Conservation (phyloP, 208 protist species). For the Phytomonas sp. region DNA sequence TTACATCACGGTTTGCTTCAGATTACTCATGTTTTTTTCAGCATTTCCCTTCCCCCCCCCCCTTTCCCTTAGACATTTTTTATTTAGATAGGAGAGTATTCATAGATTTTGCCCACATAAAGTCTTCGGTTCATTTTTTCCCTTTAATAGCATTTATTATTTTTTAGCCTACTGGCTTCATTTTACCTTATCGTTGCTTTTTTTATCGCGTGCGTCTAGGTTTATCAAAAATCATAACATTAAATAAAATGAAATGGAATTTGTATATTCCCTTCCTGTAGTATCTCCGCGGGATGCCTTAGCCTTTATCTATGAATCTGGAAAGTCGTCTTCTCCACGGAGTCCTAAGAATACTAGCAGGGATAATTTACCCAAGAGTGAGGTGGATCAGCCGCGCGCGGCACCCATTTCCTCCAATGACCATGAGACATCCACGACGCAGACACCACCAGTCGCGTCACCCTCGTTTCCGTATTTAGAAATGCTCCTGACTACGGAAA, state of each 20-base stretch:
- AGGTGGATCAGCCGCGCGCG: neutral
- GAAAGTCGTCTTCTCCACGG: neutral
- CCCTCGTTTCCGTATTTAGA: neutral
- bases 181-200: neutral
- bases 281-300: neutral
- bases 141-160: neutral
- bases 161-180: neutral
- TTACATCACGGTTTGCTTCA: neutral
- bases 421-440: neutral
- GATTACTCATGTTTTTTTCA: neutral
- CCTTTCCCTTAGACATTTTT: conserved; percentile 4
- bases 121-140: neutral
- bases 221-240: neutral
- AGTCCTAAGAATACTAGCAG: neutral
- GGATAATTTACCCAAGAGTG: neutral
- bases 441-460: neutral
- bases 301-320: conserved; percentile 11
- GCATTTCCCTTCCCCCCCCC: neutral
- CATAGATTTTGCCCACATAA: neutral
- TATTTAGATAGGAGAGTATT: neutral
- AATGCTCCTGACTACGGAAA: neutral
- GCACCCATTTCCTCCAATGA: neutral
- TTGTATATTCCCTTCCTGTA: neutral
- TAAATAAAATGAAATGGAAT: neutral
- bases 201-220: neutral